Base-by-base conservation (phyloP, 192 early-diverging fungal species). In the Lunasporangiospora selenospora region DNA sequence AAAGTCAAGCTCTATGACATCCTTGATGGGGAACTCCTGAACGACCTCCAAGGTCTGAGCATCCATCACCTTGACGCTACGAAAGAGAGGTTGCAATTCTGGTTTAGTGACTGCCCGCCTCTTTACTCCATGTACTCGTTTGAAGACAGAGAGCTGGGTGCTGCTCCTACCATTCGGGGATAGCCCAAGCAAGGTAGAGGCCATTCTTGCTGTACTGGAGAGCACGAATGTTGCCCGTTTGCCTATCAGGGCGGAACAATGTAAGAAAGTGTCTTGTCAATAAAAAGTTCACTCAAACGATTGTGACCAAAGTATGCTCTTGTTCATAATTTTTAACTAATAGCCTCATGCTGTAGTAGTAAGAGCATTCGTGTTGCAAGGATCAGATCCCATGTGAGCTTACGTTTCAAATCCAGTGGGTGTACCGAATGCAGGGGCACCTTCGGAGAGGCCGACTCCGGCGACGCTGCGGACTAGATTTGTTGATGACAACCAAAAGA, bases 1-100 rank as follows among this genome's bases (percentile, higher is more conserved):
- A 75, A 99, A 95, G 65, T 82, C 90, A 30, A 94, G 85, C 81
- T 94, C 94, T 53, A 95, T 77, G 23, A 94, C 84, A 65, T 87
- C 86, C 45, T 82, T 75, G 46, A 79, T 76, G 18, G 67, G 69
- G 53, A 98, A 84, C 33, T 81, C 85, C 53, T 82, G 83, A 26
- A 91, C 70, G n/a, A 83, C 69, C 53, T 82, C 64, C 43, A 87
- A 69, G 19, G 82, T 84, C 46, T 79, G 69, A 30, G 93, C 88
- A 67, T 93, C 84, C 60, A 88, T 85, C 45, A 95, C 80, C 59
- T 89, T 88, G 49, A 92, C 89, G 38, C 88, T 89, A 62, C 37
- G 21, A 43, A 45, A 7, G 15, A 33, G 2, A 75, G 40, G n/a
- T n/a, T 7, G 55, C 54, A 33, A 75, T 46, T 79, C 78, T 77